Conservation (phyloP, 352 stramenopile species). For the Phytophthora constricta region DNA sequence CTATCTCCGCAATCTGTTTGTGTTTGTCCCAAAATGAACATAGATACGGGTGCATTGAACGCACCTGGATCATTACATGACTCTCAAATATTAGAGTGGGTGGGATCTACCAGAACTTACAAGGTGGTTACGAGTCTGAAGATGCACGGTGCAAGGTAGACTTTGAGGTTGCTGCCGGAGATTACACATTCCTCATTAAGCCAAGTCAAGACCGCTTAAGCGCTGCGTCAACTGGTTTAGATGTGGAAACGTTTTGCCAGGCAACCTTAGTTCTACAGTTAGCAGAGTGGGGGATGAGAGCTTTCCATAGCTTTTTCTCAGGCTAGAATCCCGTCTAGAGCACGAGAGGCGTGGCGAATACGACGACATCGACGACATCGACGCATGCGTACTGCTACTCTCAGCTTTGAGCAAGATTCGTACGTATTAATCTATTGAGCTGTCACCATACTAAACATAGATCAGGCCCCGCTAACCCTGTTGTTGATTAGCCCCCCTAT, state of each 20-base stretch:
- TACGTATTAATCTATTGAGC: constrained; percentile 14
- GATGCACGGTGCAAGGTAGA: constrained; percentile 10
- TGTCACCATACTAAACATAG: not conserved
- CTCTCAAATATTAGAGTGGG: constrained; percentile 14
- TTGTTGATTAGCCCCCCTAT: not conserved
- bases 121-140: not conserved
- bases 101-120: constrained; percentile 9
- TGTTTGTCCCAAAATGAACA: constrained; percentile 38
- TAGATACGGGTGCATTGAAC: constrained; percentile 34
- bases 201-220: not conserved
- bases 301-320: constrained; percentile 10
- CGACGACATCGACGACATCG: constrained; percentile 4
- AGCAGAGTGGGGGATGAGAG: constrained; percentile 16
- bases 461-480: not conserved
- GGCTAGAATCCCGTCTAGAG: constrained; percentile 12
- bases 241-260: not conserved
- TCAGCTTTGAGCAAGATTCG: constrained; percentile 7
- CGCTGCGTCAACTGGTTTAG: not conserved
- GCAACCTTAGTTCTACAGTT: constrained; percentile 1
- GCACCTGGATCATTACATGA: constrained; percentile 43
- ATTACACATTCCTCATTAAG: constrained; percentile 11
- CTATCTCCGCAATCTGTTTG: constrained; percentile 38
- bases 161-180: constrained; percentile 8
- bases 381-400: constrained; percentile 13
- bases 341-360: constrained; percentile 18